Base-by-base conservation (phyloP, 495 filamentous ascomycete species). In the Pseudomonodictys pantanalensis region DNA sequence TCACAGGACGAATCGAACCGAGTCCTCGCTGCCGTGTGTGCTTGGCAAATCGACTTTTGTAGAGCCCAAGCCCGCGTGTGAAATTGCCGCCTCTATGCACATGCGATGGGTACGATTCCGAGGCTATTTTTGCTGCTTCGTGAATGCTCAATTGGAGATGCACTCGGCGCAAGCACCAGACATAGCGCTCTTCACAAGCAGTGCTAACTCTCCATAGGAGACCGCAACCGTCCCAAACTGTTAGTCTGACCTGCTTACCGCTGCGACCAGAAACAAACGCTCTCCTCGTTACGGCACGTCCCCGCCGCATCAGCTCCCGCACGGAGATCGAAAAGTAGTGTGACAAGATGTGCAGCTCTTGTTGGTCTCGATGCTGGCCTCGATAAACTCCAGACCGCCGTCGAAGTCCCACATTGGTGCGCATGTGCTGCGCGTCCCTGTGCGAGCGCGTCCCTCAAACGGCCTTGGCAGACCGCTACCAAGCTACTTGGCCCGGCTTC, bases 401-500 rank as follows among this genome's bases (percentile, higher is more conserved):
- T 48, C 41, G 39, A 48, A 41, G 28, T 30, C 10, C 56, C 4
- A 39, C 33, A 17, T 23, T 25, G 26, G 30, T 35, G 43, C 15
- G 15, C 17, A 23, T 50, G 28, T 35, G 10, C 29, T 28, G 41
- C 32, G 12, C 25, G 33, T 33, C 51, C 25, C 8, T 4, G 20
- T 23, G 32, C 44, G 18, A 45, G 10, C 18, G 33, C 28, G 44
- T 22, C 44, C 44, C 52, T 45, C 43, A 62, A 56, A 56, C 45
- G 35, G 49, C 15, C 59, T 62, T 62, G 59, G 59, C 59, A 32
- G 33, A 20, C 8, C 6, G 52, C n/a, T 9, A 22, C n/a, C 22
- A 22, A 24, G 7, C 7, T 30, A 56, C 62, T 65, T 65, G 62
- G 62, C 62, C 52, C 22, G 46, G 63, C 58, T 55, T 66, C 63